Evolutionary conservation across 2,329 filamentous ascomycete genomes (phyloP).

Genomic region (Helotiales sp.): DNA sequence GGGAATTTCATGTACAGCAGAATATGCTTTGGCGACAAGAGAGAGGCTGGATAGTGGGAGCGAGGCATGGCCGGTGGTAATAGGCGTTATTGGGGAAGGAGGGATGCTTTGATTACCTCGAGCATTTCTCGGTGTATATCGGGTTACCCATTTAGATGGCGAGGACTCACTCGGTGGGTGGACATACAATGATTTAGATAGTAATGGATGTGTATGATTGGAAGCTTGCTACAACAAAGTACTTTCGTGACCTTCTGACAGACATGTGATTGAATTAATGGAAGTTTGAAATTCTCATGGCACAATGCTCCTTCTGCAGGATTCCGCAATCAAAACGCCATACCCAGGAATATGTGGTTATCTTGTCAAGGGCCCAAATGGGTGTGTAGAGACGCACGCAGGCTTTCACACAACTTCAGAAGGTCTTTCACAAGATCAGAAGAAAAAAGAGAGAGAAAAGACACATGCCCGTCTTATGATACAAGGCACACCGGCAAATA

Average conservation of each 20-base stretch:
- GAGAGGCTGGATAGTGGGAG: not conserved
- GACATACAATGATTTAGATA: constrained; percentile 16
- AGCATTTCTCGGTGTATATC: constrained; percentile 28
- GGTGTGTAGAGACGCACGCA: too few species aligned
- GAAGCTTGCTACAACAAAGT: not conserved
- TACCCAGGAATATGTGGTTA: too few species aligned
- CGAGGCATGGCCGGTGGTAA: not conserved
- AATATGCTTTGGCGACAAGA: constrained; percentile 2
- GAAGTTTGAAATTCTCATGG: too few species aligned
- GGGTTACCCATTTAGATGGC: not conserved
- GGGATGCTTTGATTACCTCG: not conserved
- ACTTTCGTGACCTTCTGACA: not conserved
- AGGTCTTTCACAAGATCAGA: too few species aligned
- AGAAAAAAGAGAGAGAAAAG: too few species aligned
- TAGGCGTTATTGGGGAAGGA: constrained; percentile 5
- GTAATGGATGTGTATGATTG: constrained; percentile 15
- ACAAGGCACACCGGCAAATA: not conserved
- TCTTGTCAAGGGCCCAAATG: too few species aligned
- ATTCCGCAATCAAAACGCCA: too few species aligned
- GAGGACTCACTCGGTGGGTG: not conserved
- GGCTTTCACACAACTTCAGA: too few species aligned
- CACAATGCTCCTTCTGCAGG: too few species aligned
- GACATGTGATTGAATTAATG: not conserved
- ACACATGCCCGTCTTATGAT: too few species aligned
- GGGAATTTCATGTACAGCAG: not conserved